phyloP scores from a whole-genome alignment of 352 stramenopile genomes.

The Sclerospora graminicola region DNA sequence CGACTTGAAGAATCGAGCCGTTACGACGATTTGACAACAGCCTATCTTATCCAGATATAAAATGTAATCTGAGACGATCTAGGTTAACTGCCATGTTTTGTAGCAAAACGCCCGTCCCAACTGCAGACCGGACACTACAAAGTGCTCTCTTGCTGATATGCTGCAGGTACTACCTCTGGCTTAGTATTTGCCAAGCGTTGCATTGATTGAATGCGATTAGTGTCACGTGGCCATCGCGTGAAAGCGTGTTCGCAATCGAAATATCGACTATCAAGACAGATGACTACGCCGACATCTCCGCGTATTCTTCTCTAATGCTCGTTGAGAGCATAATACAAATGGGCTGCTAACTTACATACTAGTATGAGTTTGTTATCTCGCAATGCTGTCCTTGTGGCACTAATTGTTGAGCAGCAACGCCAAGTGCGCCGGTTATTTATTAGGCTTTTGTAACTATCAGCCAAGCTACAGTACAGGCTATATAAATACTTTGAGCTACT shows the following conservation, averaged over 20 bases:
- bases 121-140: constrained; percentile 8
- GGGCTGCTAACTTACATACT: constrained; percentile 2
- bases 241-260: background rate
- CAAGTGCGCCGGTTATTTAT: constrained; percentile 10
- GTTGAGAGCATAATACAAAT: too few species aligned
- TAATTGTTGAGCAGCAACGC: background rate
- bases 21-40: background rate
- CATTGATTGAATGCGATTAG: background rate
- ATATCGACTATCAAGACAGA: constrained; percentile 10
- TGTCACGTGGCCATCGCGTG: background rate
- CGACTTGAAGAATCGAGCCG: too few species aligned
- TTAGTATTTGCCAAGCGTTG: constrained; percentile 1
- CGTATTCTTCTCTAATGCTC: constrained; percentile 6
- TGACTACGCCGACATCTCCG: constrained; percentile 8
- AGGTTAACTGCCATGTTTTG: constrained; percentile 6
- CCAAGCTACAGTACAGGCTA: too few species aligned
- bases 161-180: background rate
- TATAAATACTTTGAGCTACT: too few species aligned
- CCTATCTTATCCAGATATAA: constrained; percentile 10
- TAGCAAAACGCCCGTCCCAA: constrained; percentile 9
- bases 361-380: constrained; percentile 2
- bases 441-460: too few species aligned
- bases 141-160: background rate
- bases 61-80: background rate
- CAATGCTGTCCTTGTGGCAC: constrained; percentile 4